These are phyloP conservation scores for Monosporascus sp. DNA, from an alignment of 2,329 filamentous ascomycete species.

Conservation along the genomic window DNA sequence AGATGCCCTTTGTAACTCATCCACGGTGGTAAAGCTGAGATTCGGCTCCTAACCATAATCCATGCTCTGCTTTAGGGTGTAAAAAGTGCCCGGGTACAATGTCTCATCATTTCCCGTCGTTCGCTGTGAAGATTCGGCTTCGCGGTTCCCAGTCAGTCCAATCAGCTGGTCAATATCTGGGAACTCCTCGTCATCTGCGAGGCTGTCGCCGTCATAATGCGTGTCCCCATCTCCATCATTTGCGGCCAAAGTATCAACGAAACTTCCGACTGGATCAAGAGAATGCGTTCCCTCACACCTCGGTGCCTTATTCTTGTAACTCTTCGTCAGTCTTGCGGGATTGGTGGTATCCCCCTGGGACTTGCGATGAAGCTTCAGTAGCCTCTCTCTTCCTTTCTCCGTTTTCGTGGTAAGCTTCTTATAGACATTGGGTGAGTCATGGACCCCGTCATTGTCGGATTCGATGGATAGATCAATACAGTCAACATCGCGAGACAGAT, in stretches of 20 bases:
- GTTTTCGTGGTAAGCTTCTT: not conserved
- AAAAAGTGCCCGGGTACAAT: conserved; percentile 21
- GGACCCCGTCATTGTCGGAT: conserved; percentile 7
- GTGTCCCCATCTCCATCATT: not conserved
- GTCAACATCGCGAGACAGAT: conserved; percentile 16
- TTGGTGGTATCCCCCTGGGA: conserved; percentile 4
- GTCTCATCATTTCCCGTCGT: conserved; percentile 16
- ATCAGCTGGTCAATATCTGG: conserved; percentile 19
- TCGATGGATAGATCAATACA: conserved; percentile 20
- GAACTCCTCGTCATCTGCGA: conserved; percentile 16
- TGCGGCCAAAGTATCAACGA: not conserved
- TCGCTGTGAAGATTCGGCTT: conserved; percentile 2
- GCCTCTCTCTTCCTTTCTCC: conserved; percentile 3
- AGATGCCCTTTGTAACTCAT: conserved; percentile 24
- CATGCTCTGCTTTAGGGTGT: conserved; percentile 23
- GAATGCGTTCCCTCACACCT: not conserved
- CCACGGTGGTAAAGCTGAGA: conserved; percentile 27
- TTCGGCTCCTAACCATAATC: conserved; percentile 23
- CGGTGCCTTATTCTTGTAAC: not conserved
- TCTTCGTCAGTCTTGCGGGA: conserved; percentile 5
- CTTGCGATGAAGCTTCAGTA: conserved; percentile 6
- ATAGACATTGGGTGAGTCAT: not conserved
- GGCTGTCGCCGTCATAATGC: conserved; percentile 7
- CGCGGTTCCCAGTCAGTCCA: not conserved
- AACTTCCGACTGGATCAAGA: not conserved